phyloP scores from a whole-genome alignment of 1,284 basidiomycete genomes.

The Puccinia polysora region DNA sequence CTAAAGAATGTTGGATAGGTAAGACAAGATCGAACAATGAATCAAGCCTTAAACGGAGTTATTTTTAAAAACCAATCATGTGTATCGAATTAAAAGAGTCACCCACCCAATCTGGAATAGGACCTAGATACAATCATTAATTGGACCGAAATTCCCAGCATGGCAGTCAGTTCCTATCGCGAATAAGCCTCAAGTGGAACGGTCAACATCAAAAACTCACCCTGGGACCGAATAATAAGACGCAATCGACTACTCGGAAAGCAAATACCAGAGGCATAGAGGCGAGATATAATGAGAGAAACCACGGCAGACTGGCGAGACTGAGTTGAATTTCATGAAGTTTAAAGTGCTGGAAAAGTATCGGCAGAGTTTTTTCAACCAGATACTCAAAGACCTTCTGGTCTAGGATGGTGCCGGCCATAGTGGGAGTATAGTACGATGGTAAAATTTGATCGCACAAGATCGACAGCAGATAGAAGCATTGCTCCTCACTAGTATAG shows the following conservation, averaged over 20 bases:
- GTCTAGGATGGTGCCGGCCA: constrained; percentile 97
- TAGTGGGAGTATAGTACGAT: constrained; percentile 95
- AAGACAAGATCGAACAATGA: not conserved
- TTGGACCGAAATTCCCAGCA: no score
- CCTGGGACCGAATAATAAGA: constrained; percentile 99
- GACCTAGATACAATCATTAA: no score
- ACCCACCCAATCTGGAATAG: constrained; percentile 44
- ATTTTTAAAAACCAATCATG: not conserved
- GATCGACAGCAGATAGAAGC: constrained; percentile 94
- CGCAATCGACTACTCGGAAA: constrained; percentile 97
- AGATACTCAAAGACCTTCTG: constrained; percentile 96
- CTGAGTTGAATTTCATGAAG: constrained; percentile 91
- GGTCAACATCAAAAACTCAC: constrained; percentile 59
- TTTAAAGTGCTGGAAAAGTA: constrained; percentile 90
- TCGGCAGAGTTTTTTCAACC: constrained; percentile 62
- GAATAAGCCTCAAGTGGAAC: no score
- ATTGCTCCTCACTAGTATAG: constrained; percentile 98
- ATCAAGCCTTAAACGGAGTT: not conserved
- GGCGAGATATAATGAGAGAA: constrained; percentile 83
- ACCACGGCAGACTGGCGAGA: constrained; percentile 96
- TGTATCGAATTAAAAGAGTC: not conserved
- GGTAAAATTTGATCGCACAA: constrained; percentile 90
- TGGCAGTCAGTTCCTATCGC: no score
- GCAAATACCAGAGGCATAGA: constrained; percentile 99
- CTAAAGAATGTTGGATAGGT: not conserved